These are phyloP conservation scores for Verticillium zaregamsianum DNA, from an alignment of 2,329 filamentous ascomycete species.

Conservation along the genomic window DNA sequence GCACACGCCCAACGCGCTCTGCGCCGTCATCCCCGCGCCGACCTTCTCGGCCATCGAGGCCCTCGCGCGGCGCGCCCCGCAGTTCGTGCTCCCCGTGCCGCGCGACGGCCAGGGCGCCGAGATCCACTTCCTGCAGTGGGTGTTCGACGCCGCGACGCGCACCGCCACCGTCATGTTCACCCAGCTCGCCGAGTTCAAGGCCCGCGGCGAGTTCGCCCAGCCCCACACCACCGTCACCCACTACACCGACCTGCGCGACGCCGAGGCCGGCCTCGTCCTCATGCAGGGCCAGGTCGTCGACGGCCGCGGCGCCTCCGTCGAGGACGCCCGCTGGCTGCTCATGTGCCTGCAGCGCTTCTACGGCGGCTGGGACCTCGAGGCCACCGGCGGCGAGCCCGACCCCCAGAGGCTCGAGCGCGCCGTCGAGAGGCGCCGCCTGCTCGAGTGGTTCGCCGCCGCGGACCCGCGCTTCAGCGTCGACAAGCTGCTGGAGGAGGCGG, in stretches of 20 bases:
- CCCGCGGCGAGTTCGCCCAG: conserved; percentile 81
- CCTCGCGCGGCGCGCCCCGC: conserved; percentile 70
- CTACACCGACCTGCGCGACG: conserved; percentile 73
- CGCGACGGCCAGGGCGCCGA: conserved; percentile 68
- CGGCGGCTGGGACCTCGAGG: conserved; percentile 52
- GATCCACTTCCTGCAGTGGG: conserved; percentile 96
- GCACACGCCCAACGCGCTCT: conserved; percentile 67
- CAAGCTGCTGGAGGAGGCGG: conserved; percentile 81
- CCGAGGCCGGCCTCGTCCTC: conserved; percentile 66
- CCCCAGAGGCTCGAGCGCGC: conserved; percentile 48
- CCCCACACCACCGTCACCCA: conserved; percentile 95
- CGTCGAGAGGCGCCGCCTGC: conserved; percentile 61
- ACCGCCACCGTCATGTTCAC: conserved; percentile 86
- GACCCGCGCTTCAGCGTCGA: conserved; percentile 79
- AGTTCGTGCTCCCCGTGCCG: conserved; percentile 87
- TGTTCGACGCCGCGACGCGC: conserved; percentile 65
- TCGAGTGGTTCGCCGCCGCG: conserved; percentile 79
- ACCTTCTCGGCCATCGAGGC: conserved; percentile 71
- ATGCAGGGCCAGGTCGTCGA: conserved; percentile 84
- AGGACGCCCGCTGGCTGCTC: conserved; percentile 84
- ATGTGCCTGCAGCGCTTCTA: conserved; percentile 97
- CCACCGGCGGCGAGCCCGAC: conserved; percentile 20
- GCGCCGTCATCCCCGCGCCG: conserved; percentile 70
- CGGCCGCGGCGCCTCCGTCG: conserved; percentile 68
- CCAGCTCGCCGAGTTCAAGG: conserved; percentile 87